Percentiles rank a stretch among this genome's conserved stretches.
Conservation (phyloP, 1,139 yeast species). For the Zygosaccharomyces pseudobailii region DNA sequence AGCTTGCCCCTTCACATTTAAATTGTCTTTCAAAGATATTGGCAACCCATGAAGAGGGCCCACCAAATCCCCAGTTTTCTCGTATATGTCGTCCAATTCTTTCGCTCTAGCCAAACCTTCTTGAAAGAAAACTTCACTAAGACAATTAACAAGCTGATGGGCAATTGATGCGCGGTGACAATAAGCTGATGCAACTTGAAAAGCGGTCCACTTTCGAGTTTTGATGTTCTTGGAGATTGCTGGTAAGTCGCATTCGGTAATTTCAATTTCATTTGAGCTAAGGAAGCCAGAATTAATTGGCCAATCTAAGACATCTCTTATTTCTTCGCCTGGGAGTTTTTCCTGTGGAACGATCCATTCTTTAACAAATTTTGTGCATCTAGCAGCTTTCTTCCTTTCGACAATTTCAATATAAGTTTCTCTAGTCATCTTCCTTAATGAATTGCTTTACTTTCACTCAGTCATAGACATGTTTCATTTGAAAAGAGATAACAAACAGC, state of each 20-base stretch:
- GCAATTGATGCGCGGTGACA: slow-evolving; percentile 45
- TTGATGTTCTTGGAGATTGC: slow-evolving; percentile 22
- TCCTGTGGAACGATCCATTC: slow-evolving; percentile 41
- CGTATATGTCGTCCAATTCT: slow-evolving; percentile 41
- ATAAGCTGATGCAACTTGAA: slow-evolving; percentile 34
- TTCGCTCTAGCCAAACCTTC: slow-evolving; percentile 40
- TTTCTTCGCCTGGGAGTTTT: slow-evolving; percentile 38
- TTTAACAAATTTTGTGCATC: slow-evolving; percentile 38
- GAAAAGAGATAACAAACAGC: not conserved
- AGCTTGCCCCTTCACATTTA: slow-evolving; percentile 43
- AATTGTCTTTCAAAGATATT: slow-evolving; percentile 49
- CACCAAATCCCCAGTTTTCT: slow-evolving; percentile 35
- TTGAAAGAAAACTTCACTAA: slow-evolving; percentile 39
- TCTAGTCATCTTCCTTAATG: slow-evolving; percentile 14
- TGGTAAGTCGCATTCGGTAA: slow-evolving; percentile 36
- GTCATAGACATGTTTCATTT: too few relatives aligned
- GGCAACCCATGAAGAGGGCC: slow-evolving; percentile 69
- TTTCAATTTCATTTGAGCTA: slow-evolving; percentile 32
- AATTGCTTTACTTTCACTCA: too few relatives aligned
- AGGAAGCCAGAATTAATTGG: slow-evolving; percentile 34
- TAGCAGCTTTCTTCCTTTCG: slow-evolving; percentile 34
- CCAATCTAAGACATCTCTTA: slow-evolving; percentile 39
- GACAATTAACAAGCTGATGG: slow-evolving; percentile 50
- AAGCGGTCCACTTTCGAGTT: slow-evolving; percentile 30
- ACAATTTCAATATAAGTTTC: slow-evolving; percentile 36